Percentiles rank a stretch among this genome's conserved stretches.
Evolutionary conservation across 1,284 basidiomycete genomes (phyloP).

Genomic region (Flammula alnicola): DNA sequence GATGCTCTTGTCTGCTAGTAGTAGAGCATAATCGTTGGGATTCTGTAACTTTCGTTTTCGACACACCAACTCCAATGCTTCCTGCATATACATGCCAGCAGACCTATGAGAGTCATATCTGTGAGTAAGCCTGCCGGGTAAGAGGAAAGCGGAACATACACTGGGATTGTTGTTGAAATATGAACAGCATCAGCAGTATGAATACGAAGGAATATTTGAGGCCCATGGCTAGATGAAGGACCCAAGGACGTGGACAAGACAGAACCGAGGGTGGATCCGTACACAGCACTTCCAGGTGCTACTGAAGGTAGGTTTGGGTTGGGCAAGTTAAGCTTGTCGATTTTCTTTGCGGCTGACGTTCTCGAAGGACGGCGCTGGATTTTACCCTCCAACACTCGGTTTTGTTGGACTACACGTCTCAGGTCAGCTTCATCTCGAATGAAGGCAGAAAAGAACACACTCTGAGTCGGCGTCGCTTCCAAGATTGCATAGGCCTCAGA

Average conservation of each 20-base stretch:
- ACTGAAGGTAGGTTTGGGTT: conserved; percentile 30
- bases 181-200: conserved; percentile 80
- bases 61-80: conserved; percentile 89
- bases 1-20: conserved; percentile 79
- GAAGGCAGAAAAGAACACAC: conserved; percentile 46
- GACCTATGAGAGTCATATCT: conserved; percentile 53
- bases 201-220: conserved; percentile 81
- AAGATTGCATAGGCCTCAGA: conserved; percentile 91
- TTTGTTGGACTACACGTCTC: conserved; percentile 76
- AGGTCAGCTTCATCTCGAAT: not conserved
- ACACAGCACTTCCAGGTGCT: conserved; percentile 38
- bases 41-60: conserved; percentile 73
- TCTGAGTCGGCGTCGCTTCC: conserved; percentile 75
- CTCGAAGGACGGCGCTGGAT: conserved; percentile 80
- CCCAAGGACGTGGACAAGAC: conserved; percentile 66
- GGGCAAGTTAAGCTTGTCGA: conserved; percentile 37
- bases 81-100: conserved; percentile 96
- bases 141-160: conserved; percentile 61
- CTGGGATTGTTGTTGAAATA: conserved; percentile 85
- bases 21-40: conserved; percentile 83
- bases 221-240: conserved; percentile 71
- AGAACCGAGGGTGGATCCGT: conserved; percentile 46
- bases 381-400: conserved; percentile 74
- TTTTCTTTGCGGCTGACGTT: conserved; percentile 66
- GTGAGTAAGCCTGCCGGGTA: not conserved